phyloP scores from a whole-genome alignment of 441 rosid species.

The Eutrema salsugineum region DNA sequence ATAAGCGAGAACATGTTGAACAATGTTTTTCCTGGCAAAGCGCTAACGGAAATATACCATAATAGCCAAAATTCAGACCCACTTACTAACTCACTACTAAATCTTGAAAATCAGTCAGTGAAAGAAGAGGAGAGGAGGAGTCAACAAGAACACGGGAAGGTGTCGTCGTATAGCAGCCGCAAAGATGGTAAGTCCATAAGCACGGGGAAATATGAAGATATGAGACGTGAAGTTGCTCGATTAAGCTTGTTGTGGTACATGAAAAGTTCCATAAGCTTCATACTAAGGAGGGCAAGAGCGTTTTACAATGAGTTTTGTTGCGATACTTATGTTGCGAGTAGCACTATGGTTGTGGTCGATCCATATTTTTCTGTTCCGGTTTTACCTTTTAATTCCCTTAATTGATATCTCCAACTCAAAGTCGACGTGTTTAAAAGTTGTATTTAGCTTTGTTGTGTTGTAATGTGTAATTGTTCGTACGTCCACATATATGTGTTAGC shows the following conservation, averaged over 20 bases:
- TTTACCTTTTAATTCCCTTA: conserved; percentile 5
- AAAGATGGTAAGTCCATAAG: not conserved
- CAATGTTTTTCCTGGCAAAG: not conserved
- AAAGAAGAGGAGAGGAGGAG: not conserved
- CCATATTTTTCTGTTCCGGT: conserved; percentile 35
- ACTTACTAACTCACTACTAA: not conserved
- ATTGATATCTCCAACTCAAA: not conserved
- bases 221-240: conserved; percentile 23
- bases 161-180: not conserved
- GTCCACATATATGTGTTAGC: not conserved
- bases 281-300: conserved; percentile 31
- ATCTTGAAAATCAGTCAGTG: not conserved
- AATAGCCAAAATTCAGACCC: not conserved
- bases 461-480: conserved; percentile 2
- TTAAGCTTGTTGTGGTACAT: conserved; percentile 31
- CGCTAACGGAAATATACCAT: not conserved
- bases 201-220: not conserved
- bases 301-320: conserved; percentile 36
- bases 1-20: conserved; percentile 4
- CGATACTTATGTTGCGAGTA: conserved; percentile 15
- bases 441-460: not conserved
- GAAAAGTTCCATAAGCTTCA: conserved; percentile 30
- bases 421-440: not conserved
- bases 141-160: conserved; percentile 6
- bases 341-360: conserved; percentile 19